A percentile compares a stretch with the other conserved stretches of the same genome.
phyloP scores from a whole-genome alignment of 2,329 filamentous ascomycete genomes.

The Fusarium protoensiforme region DNA sequence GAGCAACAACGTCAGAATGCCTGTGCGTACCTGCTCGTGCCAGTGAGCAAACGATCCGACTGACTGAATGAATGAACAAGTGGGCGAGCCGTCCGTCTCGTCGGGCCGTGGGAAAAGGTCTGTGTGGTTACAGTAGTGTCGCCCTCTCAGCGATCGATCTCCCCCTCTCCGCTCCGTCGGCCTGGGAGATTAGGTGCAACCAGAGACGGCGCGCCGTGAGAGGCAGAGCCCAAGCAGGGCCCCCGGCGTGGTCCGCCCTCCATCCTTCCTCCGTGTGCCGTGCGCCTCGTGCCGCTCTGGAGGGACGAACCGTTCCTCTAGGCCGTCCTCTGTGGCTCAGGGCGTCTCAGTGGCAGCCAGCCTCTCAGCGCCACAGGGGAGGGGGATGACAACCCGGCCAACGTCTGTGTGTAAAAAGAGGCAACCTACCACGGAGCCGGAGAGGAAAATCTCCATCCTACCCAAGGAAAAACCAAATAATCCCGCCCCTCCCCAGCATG shows the following conservation, averaged over 20 bases:
- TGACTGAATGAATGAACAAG: neutral
- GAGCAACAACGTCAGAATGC: neutral
- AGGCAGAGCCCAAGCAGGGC: neutral
- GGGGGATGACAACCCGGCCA: neutral
- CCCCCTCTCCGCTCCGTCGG: conserved; percentile 10
- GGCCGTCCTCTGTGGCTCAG: conserved; percentile 3
- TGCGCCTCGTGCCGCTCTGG: conserved; percentile 14
- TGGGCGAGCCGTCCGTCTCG: conserved; percentile 10
- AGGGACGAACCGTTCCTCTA: conserved; percentile 31
- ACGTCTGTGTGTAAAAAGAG: conserved; percentile 26
- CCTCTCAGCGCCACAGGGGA: neutral
- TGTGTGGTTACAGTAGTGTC: conserved; percentile 30
- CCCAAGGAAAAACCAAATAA: conserved; percentile 20
- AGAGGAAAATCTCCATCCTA: neutral
- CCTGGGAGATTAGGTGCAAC: neutral
- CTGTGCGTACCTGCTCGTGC: neutral
- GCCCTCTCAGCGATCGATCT: conserved; percentile 18
- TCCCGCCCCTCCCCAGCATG: conserved; percentile 10
- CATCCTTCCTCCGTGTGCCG: conserved; percentile 6
- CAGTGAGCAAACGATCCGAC: neutral
- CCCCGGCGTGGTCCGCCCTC: conserved; percentile 1
- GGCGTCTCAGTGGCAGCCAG: neutral
- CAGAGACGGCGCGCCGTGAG: neutral
- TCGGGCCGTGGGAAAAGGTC: conserved; percentile 18
- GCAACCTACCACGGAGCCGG: neutral